Base-by-base conservation (phyloP, 2,329 filamentous ascomycete genomes). In the Penicillium polonicum region DNA sequence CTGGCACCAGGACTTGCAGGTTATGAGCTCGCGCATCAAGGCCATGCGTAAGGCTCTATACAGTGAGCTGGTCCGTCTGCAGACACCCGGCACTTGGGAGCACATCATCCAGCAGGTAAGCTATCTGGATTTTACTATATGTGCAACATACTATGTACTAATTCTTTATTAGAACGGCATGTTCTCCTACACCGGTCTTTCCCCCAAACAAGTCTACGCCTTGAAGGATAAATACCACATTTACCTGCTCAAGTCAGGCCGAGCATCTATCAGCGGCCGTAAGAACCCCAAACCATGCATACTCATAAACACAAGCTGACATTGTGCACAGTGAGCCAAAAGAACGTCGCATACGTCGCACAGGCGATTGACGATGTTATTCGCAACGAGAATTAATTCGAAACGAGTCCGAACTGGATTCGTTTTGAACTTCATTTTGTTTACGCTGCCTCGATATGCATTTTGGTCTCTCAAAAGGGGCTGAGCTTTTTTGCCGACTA, bases 1-100 rank as follows among this genome's bases (percentile, higher is more conserved):
- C 79, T 97, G 92, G 93, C 87, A 96, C 76, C 87, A 88, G 55
- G 92, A 97, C 75, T 82, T 97, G 65, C 83, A 84, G 62, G 91
- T 89, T 66, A 97, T 97, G 93, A 91, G 90, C 36, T 92, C 93
- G 45, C 89, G 93, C 66, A 97, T 97, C 79, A 96, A 91, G 68
- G 82, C 83, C 66, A 97, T 97, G 93, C 89, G 93, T 65, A 85
- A 86, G 71, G 86, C 84, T 4, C 81, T 97, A 61, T 86, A 91
- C 60, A 78, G 80, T 54, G 92, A 93, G 80, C 85, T 97, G 10
- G 91, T 96, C 76, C 85, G 88, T 70, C 82, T 95, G 53, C 84
- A 85, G 54, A 96, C 93, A 0, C 93, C 93, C 0, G 93, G 93
- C 38, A 90, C 86, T n/a, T 97, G 94, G 93, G 92, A 93, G 74